phyloP scores from a whole-genome alignment of 1,139 yeast species.

The Pichia inconspicua region DNA sequence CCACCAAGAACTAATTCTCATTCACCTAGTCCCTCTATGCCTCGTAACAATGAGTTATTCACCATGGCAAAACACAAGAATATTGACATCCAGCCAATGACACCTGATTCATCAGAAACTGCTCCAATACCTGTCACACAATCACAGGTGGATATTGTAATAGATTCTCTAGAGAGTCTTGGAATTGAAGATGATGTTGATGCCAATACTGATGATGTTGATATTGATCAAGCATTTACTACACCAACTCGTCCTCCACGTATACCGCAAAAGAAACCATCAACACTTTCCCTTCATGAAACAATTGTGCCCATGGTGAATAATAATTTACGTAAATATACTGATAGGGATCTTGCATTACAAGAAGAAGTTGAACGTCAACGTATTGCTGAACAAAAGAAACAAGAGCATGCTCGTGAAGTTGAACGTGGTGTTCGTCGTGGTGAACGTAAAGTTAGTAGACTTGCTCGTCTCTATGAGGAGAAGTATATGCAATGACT shows the following conservation, averaged over 20 bases:
- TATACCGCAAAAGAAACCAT: conserved; percentile 8
- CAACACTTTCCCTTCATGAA: conserved; percentile 1
- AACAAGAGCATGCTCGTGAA: conserved; percentile 12
- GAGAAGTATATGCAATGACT: conserved; percentile 31
- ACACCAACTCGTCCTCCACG: conserved; percentile 3
- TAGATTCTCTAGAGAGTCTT: conserved; percentile 8
- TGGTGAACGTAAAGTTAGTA: conserved; percentile 42
- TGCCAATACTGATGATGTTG: background rate
- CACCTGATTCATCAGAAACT: background rate
- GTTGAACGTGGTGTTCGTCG: conserved; percentile 13
- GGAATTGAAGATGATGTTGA: conserved; percentile 5
- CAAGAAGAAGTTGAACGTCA: conserved; percentile 18
- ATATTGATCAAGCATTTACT: background rate
- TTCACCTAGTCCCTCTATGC: conserved; percentile 12
- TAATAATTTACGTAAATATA: conserved; percentile 23
- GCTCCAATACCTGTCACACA: conserved; percentile 5
- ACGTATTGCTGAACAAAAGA: conserved; percentile 5
- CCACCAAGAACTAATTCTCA: background rate
- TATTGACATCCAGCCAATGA: background rate
- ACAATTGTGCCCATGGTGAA: conserved; percentile 6
- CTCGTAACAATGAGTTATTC: conserved; percentile 8
- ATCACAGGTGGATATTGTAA: conserved; percentile 9
- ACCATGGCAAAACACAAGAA: background rate
- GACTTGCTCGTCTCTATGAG: conserved; percentile 44
- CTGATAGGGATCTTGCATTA: conserved; percentile 24